These are phyloP conservation scores for Rhizopus stolonifer DNA, from an alignment of 371 early-diverging fungal genomes.

Conservation along the genomic window DNA sequence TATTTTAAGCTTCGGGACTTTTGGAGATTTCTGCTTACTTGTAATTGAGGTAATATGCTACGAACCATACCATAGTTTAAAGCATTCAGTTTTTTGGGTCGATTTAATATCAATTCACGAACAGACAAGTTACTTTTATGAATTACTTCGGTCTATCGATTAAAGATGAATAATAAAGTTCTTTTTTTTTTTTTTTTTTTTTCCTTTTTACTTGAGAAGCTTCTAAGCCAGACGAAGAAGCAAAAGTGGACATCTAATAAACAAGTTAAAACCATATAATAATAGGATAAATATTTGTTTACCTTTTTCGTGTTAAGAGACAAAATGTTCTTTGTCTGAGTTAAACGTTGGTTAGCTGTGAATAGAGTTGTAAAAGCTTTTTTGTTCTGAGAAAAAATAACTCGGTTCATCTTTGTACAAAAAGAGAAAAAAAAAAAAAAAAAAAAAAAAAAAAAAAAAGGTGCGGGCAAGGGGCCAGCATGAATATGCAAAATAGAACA, in stretches of 20 bases:
- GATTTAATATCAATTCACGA: slow-evolving; percentile 82
- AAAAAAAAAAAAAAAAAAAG: slow-evolving; percentile 3
- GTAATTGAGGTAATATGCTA: slow-evolving; percentile 77
- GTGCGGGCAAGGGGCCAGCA: too few relatives aligned
- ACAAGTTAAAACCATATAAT: slow-evolving; percentile 1
- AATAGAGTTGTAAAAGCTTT: not conserved
- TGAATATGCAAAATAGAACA: too few relatives aligned
- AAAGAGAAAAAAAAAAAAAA: slow-evolving; percentile 2
- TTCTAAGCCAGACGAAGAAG: too few relatives aligned
- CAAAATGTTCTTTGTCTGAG: slow-evolving; percentile 20
- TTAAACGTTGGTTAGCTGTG: slow-evolving; percentile 27
- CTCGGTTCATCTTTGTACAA: not conserved
- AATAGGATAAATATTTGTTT: not conserved
- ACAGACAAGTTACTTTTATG: slow-evolving; percentile 38
- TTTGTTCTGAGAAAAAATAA: slow-evolving; percentile 19
- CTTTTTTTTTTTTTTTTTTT: too few relatives aligned
- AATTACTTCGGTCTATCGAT: slow-evolving; percentile 28
- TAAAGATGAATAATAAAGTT: slow-evolving; percentile 3
- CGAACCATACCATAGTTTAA: slow-evolving; percentile 88
- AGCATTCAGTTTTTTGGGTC: slow-evolving; percentile 87
- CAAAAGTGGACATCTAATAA: not conserved
- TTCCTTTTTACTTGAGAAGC: too few relatives aligned
- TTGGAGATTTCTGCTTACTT: slow-evolving; percentile 56
- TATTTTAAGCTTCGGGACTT: too few relatives aligned
- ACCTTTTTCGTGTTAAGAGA: slow-evolving; percentile 9